Conservation (phyloP, 257 asterid genomes). For the Solanum habrochaites region DNA sequence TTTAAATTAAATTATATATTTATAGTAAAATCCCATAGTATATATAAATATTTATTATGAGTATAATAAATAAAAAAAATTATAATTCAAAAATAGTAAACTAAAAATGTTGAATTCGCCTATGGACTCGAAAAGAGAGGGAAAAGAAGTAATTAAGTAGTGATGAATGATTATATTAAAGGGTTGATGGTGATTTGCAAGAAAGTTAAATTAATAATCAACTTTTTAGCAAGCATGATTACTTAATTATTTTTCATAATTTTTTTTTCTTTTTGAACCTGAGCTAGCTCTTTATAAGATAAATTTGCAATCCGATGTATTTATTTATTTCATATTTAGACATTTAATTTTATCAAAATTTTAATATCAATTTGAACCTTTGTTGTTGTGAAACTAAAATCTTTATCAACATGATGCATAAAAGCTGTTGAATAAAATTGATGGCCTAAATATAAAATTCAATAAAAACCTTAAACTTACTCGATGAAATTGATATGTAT, state of each 20-base stretch:
- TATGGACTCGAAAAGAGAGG: background rate
- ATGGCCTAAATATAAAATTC: background rate
- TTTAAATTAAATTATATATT: background rate
- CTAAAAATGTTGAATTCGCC: background rate
- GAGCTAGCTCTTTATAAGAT: background rate
- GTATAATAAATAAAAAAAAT: background rate
- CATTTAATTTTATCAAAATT: background rate
- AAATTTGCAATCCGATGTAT: background rate
- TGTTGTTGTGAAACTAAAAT: background rate
- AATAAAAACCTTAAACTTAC: background rate
- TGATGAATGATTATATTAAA: background rate
- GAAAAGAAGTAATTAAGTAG: background rate
- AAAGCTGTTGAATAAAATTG: background rate
- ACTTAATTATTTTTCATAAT: background rate
- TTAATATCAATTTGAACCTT: background rate
- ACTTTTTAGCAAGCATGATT: background rate
- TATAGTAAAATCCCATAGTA: background rate
- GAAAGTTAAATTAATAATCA: background rate
- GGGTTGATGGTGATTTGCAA: background rate
- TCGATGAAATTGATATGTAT: background rate
- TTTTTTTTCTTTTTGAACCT: background rate
- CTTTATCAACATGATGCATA: background rate
- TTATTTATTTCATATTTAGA: background rate
- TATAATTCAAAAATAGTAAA: background rate
- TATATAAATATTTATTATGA: background rate